Conservation (phyloP, 106 monocot genomes). For the Dendrobium catenatum region DNA sequence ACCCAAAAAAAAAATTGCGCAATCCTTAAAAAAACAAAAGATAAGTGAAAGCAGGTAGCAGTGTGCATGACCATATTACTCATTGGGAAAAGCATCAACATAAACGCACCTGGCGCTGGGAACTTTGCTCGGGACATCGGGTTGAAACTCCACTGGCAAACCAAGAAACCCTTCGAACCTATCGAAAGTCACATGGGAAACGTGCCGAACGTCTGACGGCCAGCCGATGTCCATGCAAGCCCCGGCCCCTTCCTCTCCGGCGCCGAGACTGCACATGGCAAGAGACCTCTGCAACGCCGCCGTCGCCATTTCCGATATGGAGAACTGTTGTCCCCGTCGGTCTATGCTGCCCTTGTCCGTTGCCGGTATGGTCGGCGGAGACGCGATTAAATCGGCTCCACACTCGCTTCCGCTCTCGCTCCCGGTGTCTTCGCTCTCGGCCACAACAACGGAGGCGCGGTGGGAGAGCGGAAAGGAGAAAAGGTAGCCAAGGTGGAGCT, state of each 20-base stretch:
- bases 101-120: conserved; percentile 81
- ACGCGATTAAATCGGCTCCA: conserved; percentile 21
- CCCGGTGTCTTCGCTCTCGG: conserved; percentile 12
- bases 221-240: conserved; percentile 72
- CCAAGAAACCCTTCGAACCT: conserved; percentile 89
- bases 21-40: background rate
- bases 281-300: conserved; percentile 35
- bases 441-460: conserved; percentile 21
- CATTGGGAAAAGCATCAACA: background rate
- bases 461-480: conserved; percentile 4
- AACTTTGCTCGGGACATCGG: conserved; percentile 49
- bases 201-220: conserved; percentile 83
- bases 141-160: conserved; percentile 78
- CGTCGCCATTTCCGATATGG: conserved; percentile 15
- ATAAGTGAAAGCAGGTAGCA: background rate
- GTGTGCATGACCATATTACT: background rate
- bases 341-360: background rate
- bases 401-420: conserved; percentile 10
- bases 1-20: background rate
- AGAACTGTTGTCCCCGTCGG: background rate
- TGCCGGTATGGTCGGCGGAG: conserved; percentile 20
- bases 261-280: conserved; percentile 30
- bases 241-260: conserved; percentile 7
- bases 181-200: conserved; percentile 93
- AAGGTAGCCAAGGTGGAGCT: conserved; percentile 1